Percentiles rank a stretch among this genome's conserved stretches.
Evolutionary conservation across 805 yeast species (phyloP).

Genomic region (Kuraishia molischiana): DNA sequence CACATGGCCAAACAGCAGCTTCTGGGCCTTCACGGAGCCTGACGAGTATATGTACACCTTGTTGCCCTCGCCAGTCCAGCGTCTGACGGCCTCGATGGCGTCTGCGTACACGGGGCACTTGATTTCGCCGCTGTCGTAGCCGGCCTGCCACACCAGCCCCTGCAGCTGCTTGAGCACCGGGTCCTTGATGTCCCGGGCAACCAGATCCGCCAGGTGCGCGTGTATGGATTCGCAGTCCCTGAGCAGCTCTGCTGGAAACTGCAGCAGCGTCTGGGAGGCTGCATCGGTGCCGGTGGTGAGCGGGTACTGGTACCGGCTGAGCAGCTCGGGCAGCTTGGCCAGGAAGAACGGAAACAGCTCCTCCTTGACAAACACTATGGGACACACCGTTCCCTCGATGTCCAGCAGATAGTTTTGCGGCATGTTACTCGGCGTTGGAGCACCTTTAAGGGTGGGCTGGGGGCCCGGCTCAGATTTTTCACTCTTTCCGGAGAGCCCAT

Average conservation of each 20-base stretch:
- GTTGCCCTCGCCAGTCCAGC: slow-evolving; percentile 22
- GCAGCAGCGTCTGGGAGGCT: slow-evolving; percentile 19
- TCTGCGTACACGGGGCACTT: slow-evolving; percentile 71
- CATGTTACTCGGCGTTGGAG: too few species aligned
- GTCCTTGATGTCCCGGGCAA: slow-evolving; percentile 63
- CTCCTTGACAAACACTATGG: slow-evolving; percentile 82
- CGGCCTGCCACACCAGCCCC: slow-evolving; percentile 74
- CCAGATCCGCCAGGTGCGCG: slow-evolving; percentile 46
- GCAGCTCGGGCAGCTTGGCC: slow-evolving; percentile 30
- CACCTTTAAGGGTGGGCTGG: too few species aligned
- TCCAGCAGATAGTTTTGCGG: slow-evolving; percentile 47
- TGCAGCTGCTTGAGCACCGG: slow-evolving; percentile 69
- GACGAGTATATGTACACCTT: slow-evolving; percentile 72
- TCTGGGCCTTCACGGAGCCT: slow-evolving; percentile 85
- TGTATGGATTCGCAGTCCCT: slow-evolving; percentile 22
- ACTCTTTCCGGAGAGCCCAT: too few species aligned
- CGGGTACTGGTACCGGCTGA: slow-evolving; percentile 24
- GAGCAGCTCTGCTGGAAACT: slow-evolving; percentile 33
- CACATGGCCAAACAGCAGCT: slow-evolving; percentile 62
- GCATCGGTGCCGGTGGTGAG: slow-evolving; percentile 10
- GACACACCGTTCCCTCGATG: slow-evolving; percentile 91
- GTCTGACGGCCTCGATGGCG: slow-evolving; percentile 47
- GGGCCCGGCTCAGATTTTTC: too few species aligned
- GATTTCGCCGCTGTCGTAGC: slow-evolving; percentile 69
- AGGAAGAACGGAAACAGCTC: slow-evolving; percentile 69